phyloP scores from a whole-genome alignment of 345 rosid genomes.

The Eucalyptus curtisii region DNA sequence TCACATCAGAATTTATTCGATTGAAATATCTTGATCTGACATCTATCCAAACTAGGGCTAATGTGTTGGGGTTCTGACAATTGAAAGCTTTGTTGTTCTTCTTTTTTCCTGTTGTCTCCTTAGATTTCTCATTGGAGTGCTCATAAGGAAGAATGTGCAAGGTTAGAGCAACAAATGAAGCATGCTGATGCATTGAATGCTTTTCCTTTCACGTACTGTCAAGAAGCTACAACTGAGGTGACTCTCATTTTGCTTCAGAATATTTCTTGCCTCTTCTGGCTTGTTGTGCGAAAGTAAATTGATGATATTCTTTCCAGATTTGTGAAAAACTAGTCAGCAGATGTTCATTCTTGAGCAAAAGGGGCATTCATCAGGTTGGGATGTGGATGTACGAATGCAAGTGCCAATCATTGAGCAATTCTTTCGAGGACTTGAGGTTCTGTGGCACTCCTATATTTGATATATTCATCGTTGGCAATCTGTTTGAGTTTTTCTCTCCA shows the following conservation, averaged over 20 bases:
- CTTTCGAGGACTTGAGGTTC: constrained; percentile 25
- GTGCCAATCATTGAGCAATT: constrained; percentile 21
- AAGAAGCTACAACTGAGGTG: constrained; percentile 61
- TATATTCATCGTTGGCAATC: background rate
- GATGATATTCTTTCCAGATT: constrained; percentile 10
- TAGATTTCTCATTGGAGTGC: constrained; percentile 64
- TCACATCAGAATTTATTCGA: background rate
- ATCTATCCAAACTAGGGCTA: background rate
- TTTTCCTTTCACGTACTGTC: constrained; percentile 70
- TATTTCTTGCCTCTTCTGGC: background rate
- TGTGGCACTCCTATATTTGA: background rate
- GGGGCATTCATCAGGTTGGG: constrained; percentile 47
- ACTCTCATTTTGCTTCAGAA: background rate
- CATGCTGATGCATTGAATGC: constrained; percentile 40
- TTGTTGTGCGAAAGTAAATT: background rate
- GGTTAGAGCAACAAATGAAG: constrained; percentile 77
- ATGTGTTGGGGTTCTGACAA: background rate
- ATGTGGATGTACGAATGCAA: constrained; percentile 77
- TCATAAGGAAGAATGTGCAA: constrained; percentile 76
- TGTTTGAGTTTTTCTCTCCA: background rate
- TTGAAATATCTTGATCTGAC: background rate
- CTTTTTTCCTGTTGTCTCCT: background rate
- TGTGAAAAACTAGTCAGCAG: constrained; percentile 38
- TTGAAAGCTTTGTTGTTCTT: background rate
- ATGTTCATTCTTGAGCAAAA: constrained; percentile 64